Percentiles rank a stretch among this genome's conserved stretches.
Evolutionary conservation across 164 flowering plant species (phyloP).

Genomic region (Vitis vinifera): DNA sequence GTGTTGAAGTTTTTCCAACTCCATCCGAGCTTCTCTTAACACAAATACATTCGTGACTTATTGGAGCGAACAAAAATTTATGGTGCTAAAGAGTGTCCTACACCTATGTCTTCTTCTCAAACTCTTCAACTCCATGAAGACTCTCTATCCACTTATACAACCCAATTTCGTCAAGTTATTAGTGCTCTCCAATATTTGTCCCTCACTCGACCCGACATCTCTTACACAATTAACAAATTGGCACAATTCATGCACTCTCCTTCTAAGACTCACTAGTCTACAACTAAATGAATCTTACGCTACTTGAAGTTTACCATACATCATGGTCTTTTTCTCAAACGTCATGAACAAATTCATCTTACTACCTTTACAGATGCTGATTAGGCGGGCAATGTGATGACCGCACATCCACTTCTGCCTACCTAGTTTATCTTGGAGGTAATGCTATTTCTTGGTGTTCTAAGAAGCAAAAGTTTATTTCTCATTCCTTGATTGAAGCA

Average conservation of each 20-base stretch:
- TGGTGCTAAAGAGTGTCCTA: background rate
- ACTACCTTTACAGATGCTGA: background rate
- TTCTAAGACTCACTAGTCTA: background rate
- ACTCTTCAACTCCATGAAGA: background rate
- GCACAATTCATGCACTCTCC: background rate
- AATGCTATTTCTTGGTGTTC: no score
- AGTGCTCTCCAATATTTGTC: no score
- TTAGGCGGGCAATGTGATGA: no score
- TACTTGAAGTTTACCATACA: background rate
- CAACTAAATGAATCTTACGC: background rate
- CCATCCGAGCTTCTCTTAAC: background rate
- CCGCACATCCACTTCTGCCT: no score
- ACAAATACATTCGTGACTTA: background rate
- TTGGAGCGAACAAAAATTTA: background rate
- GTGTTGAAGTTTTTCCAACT: no score
- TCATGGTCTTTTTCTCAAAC: background rate
- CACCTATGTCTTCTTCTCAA: background rate
- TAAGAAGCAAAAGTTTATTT: no score
- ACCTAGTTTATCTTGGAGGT: no score
- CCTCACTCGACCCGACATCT: background rate
- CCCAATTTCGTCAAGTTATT: background rate
- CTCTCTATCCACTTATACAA: background rate
- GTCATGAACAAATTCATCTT: background rate
- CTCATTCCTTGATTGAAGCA: no score
- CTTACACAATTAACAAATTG: no score